Conservation (phyloP, 257 asterid species). For the Handroanthus guayacan region DNA sequence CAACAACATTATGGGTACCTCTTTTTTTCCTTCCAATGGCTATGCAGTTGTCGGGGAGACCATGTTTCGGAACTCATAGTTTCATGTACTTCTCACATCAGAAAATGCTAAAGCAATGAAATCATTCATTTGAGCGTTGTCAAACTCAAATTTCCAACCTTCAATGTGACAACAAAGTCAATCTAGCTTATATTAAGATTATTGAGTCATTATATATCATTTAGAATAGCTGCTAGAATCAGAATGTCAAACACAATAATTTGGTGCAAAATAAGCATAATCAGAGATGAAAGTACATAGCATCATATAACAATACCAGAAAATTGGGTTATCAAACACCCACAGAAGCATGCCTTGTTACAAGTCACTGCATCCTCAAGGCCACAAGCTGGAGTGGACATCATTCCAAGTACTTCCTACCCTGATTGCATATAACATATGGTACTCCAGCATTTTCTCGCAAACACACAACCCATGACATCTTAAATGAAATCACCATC, state of each 20-base stretch:
- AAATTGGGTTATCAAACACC: background rate
- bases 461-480: too few relatives aligned
- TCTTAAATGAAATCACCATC: too few relatives aligned
- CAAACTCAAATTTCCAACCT: too few relatives aligned
- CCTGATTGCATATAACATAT: too few relatives aligned
- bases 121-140: too few relatives aligned
- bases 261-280: background rate
- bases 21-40: constrained; percentile 47
- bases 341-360: background rate
- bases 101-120: background rate
- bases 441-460: too few relatives aligned
- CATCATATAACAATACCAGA: background rate
- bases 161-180: too few relatives aligned
- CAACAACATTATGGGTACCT: constrained; percentile 46
- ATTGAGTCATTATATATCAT: too few relatives aligned
- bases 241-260: background rate
- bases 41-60: constrained; percentile 38
- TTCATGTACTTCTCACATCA: background rate
- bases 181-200: too few relatives aligned
- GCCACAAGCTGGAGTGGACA: background rate
- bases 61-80: constrained; percentile 25
- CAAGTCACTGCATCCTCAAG: background rate
- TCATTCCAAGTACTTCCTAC: too few relatives aligned
- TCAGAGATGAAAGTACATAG: background rate
- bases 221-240: background rate